A percentile compares a stretch with the other conserved stretches of the same genome.
phyloP scores from a whole-genome alignment of 2,329 filamentous ascomycete genomes.

The Colletotrichum magnum region DNA sequence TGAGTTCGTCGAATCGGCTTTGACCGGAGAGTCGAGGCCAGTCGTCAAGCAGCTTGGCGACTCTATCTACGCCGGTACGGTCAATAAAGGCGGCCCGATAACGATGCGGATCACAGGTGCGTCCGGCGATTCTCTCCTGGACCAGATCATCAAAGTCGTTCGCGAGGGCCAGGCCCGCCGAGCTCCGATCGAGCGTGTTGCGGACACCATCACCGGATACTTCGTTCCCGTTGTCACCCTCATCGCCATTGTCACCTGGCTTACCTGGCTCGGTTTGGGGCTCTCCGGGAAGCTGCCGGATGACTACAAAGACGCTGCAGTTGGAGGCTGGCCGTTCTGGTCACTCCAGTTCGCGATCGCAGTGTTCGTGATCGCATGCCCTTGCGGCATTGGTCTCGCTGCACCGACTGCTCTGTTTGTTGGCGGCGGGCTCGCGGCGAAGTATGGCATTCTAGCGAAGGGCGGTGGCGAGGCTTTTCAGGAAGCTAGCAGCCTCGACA shows the following conservation, averaged over 20 bases:
- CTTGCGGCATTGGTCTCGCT: constrained; percentile 79
- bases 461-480: constrained; percentile 82
- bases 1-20: constrained; percentile 72
- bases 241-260: constrained; percentile 59
- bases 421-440: constrained; percentile 78
- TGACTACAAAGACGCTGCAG: constrained; percentile 53
- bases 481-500: constrained; percentile 77
- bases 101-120: constrained; percentile 55
- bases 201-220: constrained; percentile 60
- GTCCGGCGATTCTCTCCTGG: constrained; percentile 61
- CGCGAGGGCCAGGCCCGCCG: constrained; percentile 62
- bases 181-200: constrained; percentile 63
- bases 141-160: constrained; percentile 63
- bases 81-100: constrained; percentile 59
- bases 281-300: constrained; percentile 54
- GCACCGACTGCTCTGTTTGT: constrained; percentile 83
- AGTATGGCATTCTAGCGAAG: constrained; percentile 79
- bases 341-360: constrained; percentile 77
- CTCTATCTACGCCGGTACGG: constrained; percentile 62
- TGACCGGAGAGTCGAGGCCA: constrained; percentile 69
- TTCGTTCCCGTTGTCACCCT: constrained; percentile 62
- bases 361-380: constrained; percentile 83
- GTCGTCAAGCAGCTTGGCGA: constrained; percentile 63
- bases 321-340: constrained; percentile 63
- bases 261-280: constrained; percentile 60